Base-by-base conservation (phyloP, 495 filamentous ascomycete species). In the Podospora pseudocomata region DNA sequence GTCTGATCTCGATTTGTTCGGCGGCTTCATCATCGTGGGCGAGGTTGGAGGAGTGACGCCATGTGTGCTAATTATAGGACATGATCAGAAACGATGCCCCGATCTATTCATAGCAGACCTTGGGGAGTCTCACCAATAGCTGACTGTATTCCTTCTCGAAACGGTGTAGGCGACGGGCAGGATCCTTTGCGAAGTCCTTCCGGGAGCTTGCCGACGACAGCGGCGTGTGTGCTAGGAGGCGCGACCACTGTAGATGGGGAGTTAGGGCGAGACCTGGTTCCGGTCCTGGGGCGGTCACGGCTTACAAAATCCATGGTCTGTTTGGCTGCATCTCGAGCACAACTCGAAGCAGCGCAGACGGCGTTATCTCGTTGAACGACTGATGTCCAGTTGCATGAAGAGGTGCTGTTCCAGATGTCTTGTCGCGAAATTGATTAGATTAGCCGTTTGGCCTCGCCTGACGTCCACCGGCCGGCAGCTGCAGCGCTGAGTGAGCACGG, bases 61-160 rank as follows among this genome's bases (percentile, higher is more conserved):
- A 97, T 85, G 88, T 87, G 86, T 91, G 88, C 91, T 94, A 78
- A 44, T 19, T 1, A 56, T 71, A 61, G 71, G 34, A 39, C 44
- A 32, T n/a, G 19, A 53, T 65, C 53, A 65, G 71, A 63, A 65
- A 39, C 20, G 55, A 49, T 6, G 15, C 39, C 9, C 39, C 39
- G 13, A 16, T 2, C 13, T 49, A 16, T 49, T 2, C 9, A 49
- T 49, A 13, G 0, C 39, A 2, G 5, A 49, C 15, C 7, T 11
- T 11, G 9, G 15, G 39, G 39, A 49, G 7, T 49, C 80, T 73
- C 80, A 96, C 82, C 39, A 96, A 84, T 23, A 97, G 84, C 75
- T 92, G 87, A 75, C 91, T 88, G 80, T 94, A 96, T 71, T 90
- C 86, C 75, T 91, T 89, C 81, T 94, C 95, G 81, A 97, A 99